Evolutionary conservation across 306 rosid species (phyloP).

Genomic region (Medicago lupulina): DNA sequence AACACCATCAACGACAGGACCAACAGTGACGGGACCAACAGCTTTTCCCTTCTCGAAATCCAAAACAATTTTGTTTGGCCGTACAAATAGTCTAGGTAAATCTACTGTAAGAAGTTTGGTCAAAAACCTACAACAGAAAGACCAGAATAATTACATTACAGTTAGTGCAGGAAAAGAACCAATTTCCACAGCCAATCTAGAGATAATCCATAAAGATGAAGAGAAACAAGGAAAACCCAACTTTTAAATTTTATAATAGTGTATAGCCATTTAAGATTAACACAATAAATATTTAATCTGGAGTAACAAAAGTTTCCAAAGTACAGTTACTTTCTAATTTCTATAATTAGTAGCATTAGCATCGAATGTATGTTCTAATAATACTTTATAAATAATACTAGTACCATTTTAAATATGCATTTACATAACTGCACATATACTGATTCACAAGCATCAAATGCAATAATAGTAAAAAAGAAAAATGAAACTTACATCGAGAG

Average conservation of each 20-base stretch:
- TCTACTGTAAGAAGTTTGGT: conserved; percentile 95
- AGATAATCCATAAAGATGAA: conserved; percentile 24
- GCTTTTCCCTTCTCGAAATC: conserved; percentile 94
- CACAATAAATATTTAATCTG: conserved; percentile 29
- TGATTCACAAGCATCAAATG: conserved; percentile 32
- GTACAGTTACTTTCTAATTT: not conserved
- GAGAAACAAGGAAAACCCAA: conserved; percentile 16
- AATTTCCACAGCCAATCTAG: conserved; percentile 10
- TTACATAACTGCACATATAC: conserved; percentile 24
- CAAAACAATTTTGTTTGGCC: conserved; percentile 96
- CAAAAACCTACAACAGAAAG: conserved; percentile 74
- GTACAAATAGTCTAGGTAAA: conserved; percentile 90
- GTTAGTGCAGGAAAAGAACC: conserved; percentile 15
- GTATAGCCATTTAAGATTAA: not conserved
- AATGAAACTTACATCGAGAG: conserved; percentile 88
- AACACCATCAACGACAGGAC: conserved; percentile 57
- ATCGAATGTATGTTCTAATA: conserved; percentile 4
- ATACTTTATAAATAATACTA: not conserved
- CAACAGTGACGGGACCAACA: conserved; percentile 78
- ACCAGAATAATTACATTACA: conserved; percentile 18
- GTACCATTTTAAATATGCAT: conserved; percentile 17
- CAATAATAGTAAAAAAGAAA: conserved; percentile 30
- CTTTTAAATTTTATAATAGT: not conserved
- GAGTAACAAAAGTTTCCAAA: conserved; percentile 27
- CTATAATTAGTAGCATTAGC: conserved; percentile 28